These are phyloP conservation scores for Protomyces lactucae-debilis DNA, from an alignment of 1,139 yeast genomes.

Conservation along the genomic window DNA sequence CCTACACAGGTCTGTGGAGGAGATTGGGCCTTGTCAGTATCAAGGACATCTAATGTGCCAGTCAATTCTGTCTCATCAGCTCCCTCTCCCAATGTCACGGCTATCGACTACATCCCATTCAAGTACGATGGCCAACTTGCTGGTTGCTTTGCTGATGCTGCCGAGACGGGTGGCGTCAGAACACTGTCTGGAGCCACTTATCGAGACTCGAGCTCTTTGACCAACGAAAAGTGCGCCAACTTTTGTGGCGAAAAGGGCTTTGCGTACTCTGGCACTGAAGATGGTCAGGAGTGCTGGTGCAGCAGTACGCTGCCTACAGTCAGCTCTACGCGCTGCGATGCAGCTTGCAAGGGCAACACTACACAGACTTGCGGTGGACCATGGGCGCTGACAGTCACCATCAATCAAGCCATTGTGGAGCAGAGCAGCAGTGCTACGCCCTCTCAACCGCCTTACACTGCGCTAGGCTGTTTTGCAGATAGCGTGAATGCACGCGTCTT, in stretches of 20 bases:
- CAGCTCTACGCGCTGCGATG: constrained; percentile 5
- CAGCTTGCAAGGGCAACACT: constrained; percentile 6
- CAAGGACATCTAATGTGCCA: background rate
- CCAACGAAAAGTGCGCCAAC: constrained; percentile 7
- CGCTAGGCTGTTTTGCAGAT: constrained; percentile 12
- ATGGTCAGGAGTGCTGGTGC: constrained; percentile 21
- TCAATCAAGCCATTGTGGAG: background rate
- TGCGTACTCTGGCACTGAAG: constrained; percentile 14
- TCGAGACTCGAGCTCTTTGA: constrained; percentile 6
- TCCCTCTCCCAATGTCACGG: background rate
- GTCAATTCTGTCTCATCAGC: background rate
- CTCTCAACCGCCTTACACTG: background rate
- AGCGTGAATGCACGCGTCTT: background rate
- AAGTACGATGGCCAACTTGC: background rate
- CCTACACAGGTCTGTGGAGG: constrained; percentile 14
- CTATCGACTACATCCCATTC: background rate
- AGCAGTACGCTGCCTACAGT: constrained; percentile 4
- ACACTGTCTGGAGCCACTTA: constrained; percentile 10
- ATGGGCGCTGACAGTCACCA: constrained; percentile 10
- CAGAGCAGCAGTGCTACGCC: background rate
- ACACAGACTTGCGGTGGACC: background rate
- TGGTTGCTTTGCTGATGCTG: background rate
- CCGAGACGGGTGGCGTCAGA: background rate
- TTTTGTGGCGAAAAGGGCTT: constrained; percentile 3
- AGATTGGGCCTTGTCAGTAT: constrained; percentile 2